Percentiles rank a stretch among this genome's conserved stretches.
These are phyloP conservation scores for Fermentozyma sake DNA, from an alignment of 1,139 yeast genomes.

Conservation along the genomic window DNA sequence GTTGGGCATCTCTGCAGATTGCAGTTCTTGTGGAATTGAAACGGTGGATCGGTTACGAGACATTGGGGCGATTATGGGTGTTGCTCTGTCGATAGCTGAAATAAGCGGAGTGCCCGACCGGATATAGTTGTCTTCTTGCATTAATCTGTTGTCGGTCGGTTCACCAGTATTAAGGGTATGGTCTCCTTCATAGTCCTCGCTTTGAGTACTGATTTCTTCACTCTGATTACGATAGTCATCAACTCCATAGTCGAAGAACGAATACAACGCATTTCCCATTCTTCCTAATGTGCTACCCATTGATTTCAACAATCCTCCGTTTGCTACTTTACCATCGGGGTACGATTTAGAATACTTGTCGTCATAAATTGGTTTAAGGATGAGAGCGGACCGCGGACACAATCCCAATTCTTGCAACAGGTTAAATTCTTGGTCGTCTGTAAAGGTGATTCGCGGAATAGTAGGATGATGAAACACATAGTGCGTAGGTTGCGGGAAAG, in stretches of 20 bases:
- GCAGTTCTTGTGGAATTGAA: conserved; percentile 1
- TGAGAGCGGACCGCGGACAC: conserved; percentile 63
- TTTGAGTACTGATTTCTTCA: conserved; percentile 5
- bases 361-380: conserved; percentile 52
- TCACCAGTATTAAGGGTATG: neutral
- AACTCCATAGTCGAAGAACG: conserved; percentile 42
- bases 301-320: conserved; percentile 13
- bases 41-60: neutral
- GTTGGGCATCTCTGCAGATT: too few relatives aligned
- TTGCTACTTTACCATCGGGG: conserved; percentile 10
- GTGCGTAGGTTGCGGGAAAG: conserved; percentile 28
- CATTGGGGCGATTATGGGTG: neutral
- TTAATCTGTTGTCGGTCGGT: conserved; percentile 3
- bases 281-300: conserved; percentile 12
- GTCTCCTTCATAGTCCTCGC: neutral
- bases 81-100: conserved; percentile 13
- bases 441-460: conserved; percentile 33
- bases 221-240: conserved; percentile 11
- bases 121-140: conserved; percentile 4
- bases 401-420: conserved; percentile 47
- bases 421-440: conserved; percentile 50
- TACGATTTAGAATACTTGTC: conserved; percentile 12
- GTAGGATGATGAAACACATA: conserved; percentile 38
- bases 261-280: conserved; percentile 31
- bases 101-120: conserved; percentile 6